Evolutionary conservation across 148 eudicot species (phyloP), one percentile per base, ranked within the genome.

Genomic region (Rhododendron simsii): DNA sequence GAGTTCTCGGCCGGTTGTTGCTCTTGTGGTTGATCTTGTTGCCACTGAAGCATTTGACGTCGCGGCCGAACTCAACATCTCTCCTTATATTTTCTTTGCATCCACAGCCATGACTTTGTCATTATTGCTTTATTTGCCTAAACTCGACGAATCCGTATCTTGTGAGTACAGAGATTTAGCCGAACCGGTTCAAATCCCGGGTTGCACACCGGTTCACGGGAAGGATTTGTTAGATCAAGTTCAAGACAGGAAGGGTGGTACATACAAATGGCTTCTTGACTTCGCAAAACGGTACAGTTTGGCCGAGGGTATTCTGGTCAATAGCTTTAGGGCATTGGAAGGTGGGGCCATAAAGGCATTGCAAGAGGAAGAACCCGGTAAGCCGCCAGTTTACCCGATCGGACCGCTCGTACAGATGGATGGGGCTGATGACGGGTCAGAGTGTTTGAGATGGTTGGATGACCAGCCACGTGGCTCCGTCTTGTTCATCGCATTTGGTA

Each of bases 121-220:
- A 3, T 12, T 89, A 33, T 79, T 87, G 35, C 78, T 92, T 33
- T 28, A 91, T 75, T 30, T 91, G 86, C 44, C 44, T 39, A 79
- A 85, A 86, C 90, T 93, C 33, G 91, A 93, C 44, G 23, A 87
- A 39, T 83, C 33, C 18, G 84, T 89, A 3, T n/a, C 85, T 18
- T 85, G 89, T 28, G 93, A 91, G 86, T 91, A 78, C 78, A 81
- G 82, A 28, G 90, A 92, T 48, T 13, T 87, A 45, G 78, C 88
- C 2, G 88, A 85, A 55, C 91, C 83, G 85, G 69, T 93, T 63
- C 76, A 59, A 53, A 83, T 92, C 30, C 94, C 94, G 30, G 94
- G 94, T 16, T 91, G 92, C 51, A 80, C 90, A 2, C 93, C 94
- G 48, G 61, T 93, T 20, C 85, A 89, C 41, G 95, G 96, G 74